Percentiles rank a stretch among this genome's conserved stretches.
phyloP scores from a whole-genome alignment of 2,329 filamentous ascomycete genomes.

The Botrytis tulipae region DNA sequence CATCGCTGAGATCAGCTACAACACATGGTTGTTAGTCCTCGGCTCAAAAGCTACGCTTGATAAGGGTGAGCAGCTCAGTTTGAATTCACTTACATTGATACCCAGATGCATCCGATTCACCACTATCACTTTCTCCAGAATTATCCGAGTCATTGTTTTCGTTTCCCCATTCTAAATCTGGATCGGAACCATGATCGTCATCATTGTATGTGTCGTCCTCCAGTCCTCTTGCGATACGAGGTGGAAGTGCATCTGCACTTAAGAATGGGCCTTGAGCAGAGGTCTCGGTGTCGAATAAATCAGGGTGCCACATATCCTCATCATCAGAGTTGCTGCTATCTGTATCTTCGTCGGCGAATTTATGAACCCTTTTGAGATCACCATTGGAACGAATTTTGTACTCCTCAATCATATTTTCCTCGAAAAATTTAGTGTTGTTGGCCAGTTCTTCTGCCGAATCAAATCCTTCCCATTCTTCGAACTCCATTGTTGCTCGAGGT shows the following conservation, averaged over 20 bases:
- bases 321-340: slow-evolving; percentile 6
- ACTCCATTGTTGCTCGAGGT: not conserved
- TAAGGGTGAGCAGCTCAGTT: not conserved
- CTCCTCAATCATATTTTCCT: not conserved
- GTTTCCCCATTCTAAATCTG: slow-evolving; percentile 15
- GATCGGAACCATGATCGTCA: slow-evolving; percentile 14
- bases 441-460: not conserved
- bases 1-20: slow-evolving; percentile 46
- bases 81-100: slow-evolving; percentile 18
- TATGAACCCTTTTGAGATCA: slow-evolving; percentile 2
- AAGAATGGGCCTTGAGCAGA: slow-evolving; percentile 9
- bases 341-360: not conserved
- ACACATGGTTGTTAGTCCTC: not conserved
- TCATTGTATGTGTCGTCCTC: slow-evolving; percentile 18
- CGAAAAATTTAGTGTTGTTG: not conserved
- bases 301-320: slow-evolving; percentile 15
- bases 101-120: slow-evolving; percentile 14
- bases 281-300: slow-evolving; percentile 11
- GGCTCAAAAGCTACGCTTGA: not conserved
- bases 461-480: slow-evolving; percentile 17
- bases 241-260: slow-evolving; percentile 15
- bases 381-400: not conserved
- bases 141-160: not conserved
- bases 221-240: slow-evolving; percentile 12
- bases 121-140: slow-evolving; percentile 11